phyloP scores from a whole-genome alignment of 2,329 filamentous ascomycete species.

The Ophiostoma australiae region DNA sequence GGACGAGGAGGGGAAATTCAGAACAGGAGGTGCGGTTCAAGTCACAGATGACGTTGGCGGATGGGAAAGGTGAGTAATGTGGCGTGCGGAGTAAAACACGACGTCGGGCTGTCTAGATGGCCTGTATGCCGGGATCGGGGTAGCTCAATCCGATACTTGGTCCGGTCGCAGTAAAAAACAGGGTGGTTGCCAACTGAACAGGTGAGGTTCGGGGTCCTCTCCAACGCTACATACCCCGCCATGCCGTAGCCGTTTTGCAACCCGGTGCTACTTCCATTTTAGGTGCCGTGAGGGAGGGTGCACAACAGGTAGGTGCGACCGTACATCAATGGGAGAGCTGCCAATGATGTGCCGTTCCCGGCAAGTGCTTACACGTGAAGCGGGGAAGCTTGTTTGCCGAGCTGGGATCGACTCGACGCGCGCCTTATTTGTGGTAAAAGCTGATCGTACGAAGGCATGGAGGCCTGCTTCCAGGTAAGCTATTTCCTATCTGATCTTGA shows the following conservation, averaged over 20 bases:
- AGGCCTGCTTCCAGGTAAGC: no score
- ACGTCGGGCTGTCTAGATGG: not conserved
- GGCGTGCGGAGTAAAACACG: not conserved
- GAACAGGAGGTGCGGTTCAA: not conserved
- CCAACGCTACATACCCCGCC: constrained; percentile 6
- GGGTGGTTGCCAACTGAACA: not conserved
- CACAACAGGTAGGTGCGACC: not conserved
- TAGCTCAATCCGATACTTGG: constrained; percentile 9
- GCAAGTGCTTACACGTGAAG: not conserved
- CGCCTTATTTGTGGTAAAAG: no score
- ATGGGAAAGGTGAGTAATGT: not conserved
- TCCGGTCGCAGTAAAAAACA: not conserved
- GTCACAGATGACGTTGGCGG: not conserved
- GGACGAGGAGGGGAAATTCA: not conserved
- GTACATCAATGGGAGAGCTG: not conserved
- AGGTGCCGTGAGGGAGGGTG: constrained; percentile 6
- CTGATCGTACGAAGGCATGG: no score
- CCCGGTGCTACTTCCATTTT: constrained; percentile 5
- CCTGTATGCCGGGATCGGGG: not conserved
- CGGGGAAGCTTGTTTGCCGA: not conserved
- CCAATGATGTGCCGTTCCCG: not conserved
- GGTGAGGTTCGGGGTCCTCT: not conserved
- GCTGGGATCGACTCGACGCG: not conserved
- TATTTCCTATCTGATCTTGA: no score
- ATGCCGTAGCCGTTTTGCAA: not conserved